Evolutionary conservation across 345 rosid genomes (phyloP).

Genomic region (Eucalyptus sp.): DNA sequence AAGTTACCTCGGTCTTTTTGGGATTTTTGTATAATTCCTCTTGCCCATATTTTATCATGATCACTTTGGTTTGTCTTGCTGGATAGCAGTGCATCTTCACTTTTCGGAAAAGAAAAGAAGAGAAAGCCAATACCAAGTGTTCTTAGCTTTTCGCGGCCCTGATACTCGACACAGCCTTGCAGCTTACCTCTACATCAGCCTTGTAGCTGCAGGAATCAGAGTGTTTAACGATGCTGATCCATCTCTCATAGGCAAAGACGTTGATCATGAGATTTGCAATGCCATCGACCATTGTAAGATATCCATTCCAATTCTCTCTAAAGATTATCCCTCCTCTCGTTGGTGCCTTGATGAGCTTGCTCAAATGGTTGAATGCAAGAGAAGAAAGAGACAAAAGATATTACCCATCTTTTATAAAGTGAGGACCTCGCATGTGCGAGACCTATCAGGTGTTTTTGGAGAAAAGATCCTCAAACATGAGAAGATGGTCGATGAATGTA

Average conservation of each 20-base stretch:
- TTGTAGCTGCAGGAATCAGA: background rate
- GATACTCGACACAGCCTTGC: background rate
- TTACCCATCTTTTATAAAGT: background rate
- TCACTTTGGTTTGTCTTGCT: background rate
- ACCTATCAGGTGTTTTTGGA: background rate
- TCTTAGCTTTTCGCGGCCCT: background rate
- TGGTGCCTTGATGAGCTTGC: background rate
- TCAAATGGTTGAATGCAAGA: background rate
- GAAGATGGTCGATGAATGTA: background rate
- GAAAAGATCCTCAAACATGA: background rate
- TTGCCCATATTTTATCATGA: background rate
- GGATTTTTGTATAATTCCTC: background rate
- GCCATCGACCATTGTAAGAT: background rate
- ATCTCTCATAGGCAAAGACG: background rate
- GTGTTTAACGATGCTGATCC: background rate
- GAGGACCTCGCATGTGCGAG: background rate
- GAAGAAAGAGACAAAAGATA: background rate
- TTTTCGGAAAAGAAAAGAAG: background rate
- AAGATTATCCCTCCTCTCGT: background rate
- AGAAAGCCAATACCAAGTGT: background rate
- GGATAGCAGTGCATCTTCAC: background rate
- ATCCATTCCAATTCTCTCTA: background rate
- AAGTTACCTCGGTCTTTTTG: background rate
- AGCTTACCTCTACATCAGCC: background rate
- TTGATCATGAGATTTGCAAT: background rate